Base-by-base conservation (phyloP, 352 stramenopile genomes). In the Pythium rhizo-oryzae region DNA sequence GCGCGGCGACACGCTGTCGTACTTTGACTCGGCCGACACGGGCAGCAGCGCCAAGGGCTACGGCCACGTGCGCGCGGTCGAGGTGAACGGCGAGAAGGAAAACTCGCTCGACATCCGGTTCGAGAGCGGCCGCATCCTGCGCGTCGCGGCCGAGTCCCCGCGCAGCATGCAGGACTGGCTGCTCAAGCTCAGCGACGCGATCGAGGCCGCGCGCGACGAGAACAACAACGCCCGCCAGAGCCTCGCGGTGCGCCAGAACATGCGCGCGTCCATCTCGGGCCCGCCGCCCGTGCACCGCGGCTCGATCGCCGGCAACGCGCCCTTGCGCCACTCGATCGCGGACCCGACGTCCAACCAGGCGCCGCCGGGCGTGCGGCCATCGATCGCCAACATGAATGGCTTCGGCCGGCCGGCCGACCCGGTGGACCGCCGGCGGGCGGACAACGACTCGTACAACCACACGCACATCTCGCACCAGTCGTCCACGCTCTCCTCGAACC, bases 21-120 rank as follows among this genome's bases (percentile, higher is more conserved):
- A 95, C 70, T 95, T 90, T 71, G 81, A 93, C 69, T 91, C 85
- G 47, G 84, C 83, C 39, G 85, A 91, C 64, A 91, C 78, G 19
- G 85, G 85, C 49, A 79, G 78, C 16, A 80, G 78, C 0, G 84
- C 85, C n/a, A 95, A 95, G 63, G 87, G 87, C 35, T 91, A 90
- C 66, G 87, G 87, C 19, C 85, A 93, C 60, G 85, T 95, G 9
- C 74, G 75, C 47, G 75, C 79, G 8, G 82, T 93, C n/a, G 84
- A 93, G 67, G 84, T 95, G 43, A 87, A 92, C 57, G 76, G 67
- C 41, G 77, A 73, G n/a, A 78, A 80, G 59, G 61, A 62, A 6
- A 85, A 89, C 52, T 82, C 82, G n/a, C 71, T 95, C 58, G 83
- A 92, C 53, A 83, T 95, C 28, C 82, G 62, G 24, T 95, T 95